Percentiles rank a stretch among this genome's conserved stretches.
These are phyloP conservation scores for Gastrodia elata DNA, from an alignment of 106 monocot genomes.

Conservation along the genomic window DNA sequence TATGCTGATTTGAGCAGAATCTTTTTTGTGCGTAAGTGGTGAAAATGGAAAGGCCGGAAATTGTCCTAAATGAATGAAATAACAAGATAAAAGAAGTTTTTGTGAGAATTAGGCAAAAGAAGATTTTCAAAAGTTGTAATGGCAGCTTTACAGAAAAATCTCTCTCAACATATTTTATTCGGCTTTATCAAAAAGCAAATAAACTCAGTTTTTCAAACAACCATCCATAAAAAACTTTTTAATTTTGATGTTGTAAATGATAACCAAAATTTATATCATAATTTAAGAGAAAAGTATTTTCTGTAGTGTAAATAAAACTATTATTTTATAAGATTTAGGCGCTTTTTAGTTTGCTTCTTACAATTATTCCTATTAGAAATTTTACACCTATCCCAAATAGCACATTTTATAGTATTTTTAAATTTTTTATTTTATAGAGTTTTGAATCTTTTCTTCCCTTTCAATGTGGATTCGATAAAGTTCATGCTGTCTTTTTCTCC, in stretches of 20 bases:
- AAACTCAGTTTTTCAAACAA: neutral
- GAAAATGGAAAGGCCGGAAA: neutral
- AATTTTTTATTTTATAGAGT: no score
- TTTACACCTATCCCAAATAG: no score
- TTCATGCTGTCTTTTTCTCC: no score
- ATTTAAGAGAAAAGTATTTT: no score
- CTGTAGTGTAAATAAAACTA: neutral
- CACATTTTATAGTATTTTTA: no score
- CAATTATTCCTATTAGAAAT: neutral
- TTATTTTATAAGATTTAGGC: neutral
- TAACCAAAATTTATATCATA: no score
- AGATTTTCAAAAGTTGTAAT: neutral
- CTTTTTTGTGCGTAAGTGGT: neutral
- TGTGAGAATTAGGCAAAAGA: no score
- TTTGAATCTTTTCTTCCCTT: no score
- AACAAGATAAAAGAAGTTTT: neutral
- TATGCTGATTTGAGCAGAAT: neutral
- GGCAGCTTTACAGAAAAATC: neutral
- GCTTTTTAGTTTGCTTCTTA: neutral
- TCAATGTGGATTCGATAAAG: no score
- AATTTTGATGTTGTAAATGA: neutral
- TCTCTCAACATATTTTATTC: neutral
- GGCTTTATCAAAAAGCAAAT: neutral
- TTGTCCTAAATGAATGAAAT: neutral
- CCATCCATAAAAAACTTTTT: no score